Evolutionary conservation across 352 stramenopile genomes (phyloP), one percentile per base, ranked within the genome.

Genomic region (Globisporangium perplexum): DNA sequence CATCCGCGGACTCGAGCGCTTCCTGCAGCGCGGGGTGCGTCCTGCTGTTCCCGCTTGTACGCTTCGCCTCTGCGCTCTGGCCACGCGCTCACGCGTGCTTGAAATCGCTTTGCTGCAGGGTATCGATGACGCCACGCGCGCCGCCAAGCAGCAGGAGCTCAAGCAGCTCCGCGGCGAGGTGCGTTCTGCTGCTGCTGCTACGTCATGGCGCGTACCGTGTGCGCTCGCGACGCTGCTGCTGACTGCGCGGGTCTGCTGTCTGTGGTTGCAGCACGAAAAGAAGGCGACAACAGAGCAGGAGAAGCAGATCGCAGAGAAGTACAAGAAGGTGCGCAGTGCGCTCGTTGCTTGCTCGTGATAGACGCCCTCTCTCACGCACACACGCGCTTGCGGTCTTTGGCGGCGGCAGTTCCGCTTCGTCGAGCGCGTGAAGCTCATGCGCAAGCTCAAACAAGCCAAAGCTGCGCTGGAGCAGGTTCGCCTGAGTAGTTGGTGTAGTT

Each of bases 381-480:
- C n/a, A n/a, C n/a, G n/a, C n/a, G n/a, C 3, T 39, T 18, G 33
- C 4, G 30, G 30, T 12, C 4, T 18, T 5, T 4, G 33, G n/a
- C 12, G 11, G 12, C 2, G 12, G n/a, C 50, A 91, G 81, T 74
- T 81, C 7, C 78, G 81, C 4, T 92, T 92, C 60, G 87, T 92
- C 38, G 81, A 92, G 53, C 81, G 81, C 44, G 77, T 92, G 43
- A 92, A 92, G 65, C 65, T 92, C 38, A 90, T 90, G 78, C 78
- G 81, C 28, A 92, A 90, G 63, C 59, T 92, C 49, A 72, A 77
- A 47, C 75, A 90, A 47, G 63, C 70, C 5, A 72, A 88, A 47
- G 63, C 53, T 0, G 59, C 66, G 7, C 44, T 88, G 42, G 73
- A 88, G 15, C 59, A 81, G 50, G 77, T 85, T 46, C 53, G 43